Evolutionary conservation across 2,329 filamentous ascomycete species (phyloP), one percentile per base, ranked within the genome.

Genomic region (Paraconiothyrium sp.): DNA sequence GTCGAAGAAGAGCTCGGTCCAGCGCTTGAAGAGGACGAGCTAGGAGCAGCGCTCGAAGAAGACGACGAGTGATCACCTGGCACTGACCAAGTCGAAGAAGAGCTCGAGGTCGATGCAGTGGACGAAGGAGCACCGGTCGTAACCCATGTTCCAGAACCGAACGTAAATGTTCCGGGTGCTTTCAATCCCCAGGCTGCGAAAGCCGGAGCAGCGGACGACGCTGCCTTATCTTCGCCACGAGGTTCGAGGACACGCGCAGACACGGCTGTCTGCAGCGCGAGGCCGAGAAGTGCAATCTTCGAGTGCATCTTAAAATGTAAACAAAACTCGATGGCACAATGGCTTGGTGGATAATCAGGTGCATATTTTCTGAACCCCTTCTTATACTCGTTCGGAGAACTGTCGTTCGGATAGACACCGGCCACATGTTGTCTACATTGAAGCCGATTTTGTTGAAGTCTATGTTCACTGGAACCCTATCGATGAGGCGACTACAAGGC

Each of bases 191-290:
- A 52, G 22, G n/a, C 49, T 10, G n/a, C 34, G 9, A 32, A 39
- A 37, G 49, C 6, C 4, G 34, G 20, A 37, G n/a, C 32, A 37
- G 49, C 11, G 39, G 16, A 22, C 22, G 46, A 14, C 24, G 5
- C 24, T 52, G 34, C 32, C 20, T 52, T 24, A 7, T 41, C 48
- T 30, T 22, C 22, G 20, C 39, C 51, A 43, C 16, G 20, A 20
- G 37, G 37, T 13, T 22, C 7, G 37, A 54, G 9, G 22, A 20
- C 49, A 39, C 39, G 51, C 24, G 51, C 51, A 44, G 51, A 54
- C 22, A 43, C 51, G 3, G 14, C 30, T 3, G 51, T 43, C 37
- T 54, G 51, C 16, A 54, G 37, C 51, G 39, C 51, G 32, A 54
- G 37, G 51, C 22, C 27, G 22, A 54, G n/a, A 43, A 54, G 51